A percentile compares a stretch with the other conserved stretches of the same genome.
Conservation (phyloP, 768 basidiomycete genomes). For the Boletus speciosus region DNA sequence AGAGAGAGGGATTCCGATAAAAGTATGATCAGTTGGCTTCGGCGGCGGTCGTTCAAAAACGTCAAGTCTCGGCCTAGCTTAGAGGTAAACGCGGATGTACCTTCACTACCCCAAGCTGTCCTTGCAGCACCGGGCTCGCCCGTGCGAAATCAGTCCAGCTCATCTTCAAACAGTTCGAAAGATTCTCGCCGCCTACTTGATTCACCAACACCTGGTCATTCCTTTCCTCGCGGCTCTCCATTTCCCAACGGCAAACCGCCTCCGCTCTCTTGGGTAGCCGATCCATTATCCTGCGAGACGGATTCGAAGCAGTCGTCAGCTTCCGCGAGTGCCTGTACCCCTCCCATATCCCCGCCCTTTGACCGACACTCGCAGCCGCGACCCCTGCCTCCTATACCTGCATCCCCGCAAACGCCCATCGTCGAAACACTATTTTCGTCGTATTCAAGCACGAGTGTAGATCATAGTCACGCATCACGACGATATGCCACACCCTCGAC, state of each 20-base stretch:
- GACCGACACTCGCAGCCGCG: slow-evolving; percentile 14
- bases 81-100: slow-evolving; percentile 16
- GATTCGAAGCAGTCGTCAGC: slow-evolving; percentile 25
- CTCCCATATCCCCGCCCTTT: slow-evolving; percentile 4
- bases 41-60: slow-evolving; percentile 22
- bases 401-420: slow-evolving; percentile 26
- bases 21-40: slow-evolving; percentile 35
- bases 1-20: slow-evolving; percentile 41
- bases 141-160: slow-evolving; percentile 20
- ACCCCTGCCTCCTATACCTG: slow-evolving; percentile 28
- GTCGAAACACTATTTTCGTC: slow-evolving; percentile 18
- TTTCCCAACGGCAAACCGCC: slow-evolving; percentile 12
- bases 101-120: slow-evolving; percentile 12
- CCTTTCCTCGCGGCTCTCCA: slow-evolving; percentile 9
- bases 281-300: slow-evolving; percentile 10
- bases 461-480: slow-evolving; percentile 12
- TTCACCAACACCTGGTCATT: slow-evolving; percentile 8
- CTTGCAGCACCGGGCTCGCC: slow-evolving; percentile 16
- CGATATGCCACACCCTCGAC: slow-evolving; percentile 6
- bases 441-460: slow-evolving; percentile 16
- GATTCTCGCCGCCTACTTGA: slow-evolving; percentile 23
- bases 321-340: slow-evolving; percentile 9
- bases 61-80: slow-evolving; percentile 22
- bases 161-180: slow-evolving; percentile 25
- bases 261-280: not conserved